Evolutionary conservation across 805 yeast genomes (phyloP).

Genomic region (Sugiyamaella qingdaonensis): DNA sequence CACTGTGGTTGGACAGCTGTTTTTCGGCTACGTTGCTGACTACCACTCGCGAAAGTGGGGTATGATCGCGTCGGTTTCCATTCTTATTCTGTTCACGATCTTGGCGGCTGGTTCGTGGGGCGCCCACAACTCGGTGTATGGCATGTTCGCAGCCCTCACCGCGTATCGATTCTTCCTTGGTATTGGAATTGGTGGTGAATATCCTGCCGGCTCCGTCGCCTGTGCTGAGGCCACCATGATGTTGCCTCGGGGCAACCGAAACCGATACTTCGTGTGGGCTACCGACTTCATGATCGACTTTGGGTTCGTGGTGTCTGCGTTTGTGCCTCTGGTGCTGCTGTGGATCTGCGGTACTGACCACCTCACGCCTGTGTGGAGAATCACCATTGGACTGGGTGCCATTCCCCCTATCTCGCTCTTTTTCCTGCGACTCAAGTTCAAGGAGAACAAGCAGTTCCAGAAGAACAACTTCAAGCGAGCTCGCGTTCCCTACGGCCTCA

Average conservation of each 20-base stretch:
- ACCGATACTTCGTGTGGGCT: constrained; percentile 85
- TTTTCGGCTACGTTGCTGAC: constrained; percentile 80
- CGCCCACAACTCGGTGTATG: constrained; percentile 57
- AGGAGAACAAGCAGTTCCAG: constrained; percentile 67
- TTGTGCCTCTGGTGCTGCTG: constrained; percentile 79
- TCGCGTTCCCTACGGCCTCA: constrained; percentile 60
- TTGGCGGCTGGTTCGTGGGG: constrained; percentile 90
- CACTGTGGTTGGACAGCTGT: constrained; percentile 79
- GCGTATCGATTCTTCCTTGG: constrained; percentile 85
- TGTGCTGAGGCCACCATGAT: constrained; percentile 85
- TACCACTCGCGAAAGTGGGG: constrained; percentile 75
- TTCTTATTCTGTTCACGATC: constrained; percentile 73
- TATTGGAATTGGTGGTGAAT: constrained; percentile 90
- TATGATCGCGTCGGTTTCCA: constrained; percentile 71
- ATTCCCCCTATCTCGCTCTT: constrained; percentile 78
- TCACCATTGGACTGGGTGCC: constrained; percentile 85
- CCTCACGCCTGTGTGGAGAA: constrained; percentile 85
- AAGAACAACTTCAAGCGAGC: constrained; percentile 65
- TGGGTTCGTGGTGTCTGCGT: constrained; percentile 79
- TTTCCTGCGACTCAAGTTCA: constrained; percentile 68
- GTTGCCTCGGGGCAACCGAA: constrained; percentile 77
- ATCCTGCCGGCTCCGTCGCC: constrained; percentile 90
- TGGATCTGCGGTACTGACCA: constrained; percentile 75
- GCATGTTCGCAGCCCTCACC: constrained; percentile 79
- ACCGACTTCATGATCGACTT: constrained; percentile 83